Percentiles rank a stretch among this genome's conserved stretches.
These are phyloP conservation scores for Maudiozyma turicensis DNA, from an alignment of 805 yeast genomes.

Conservation along the genomic window DNA sequence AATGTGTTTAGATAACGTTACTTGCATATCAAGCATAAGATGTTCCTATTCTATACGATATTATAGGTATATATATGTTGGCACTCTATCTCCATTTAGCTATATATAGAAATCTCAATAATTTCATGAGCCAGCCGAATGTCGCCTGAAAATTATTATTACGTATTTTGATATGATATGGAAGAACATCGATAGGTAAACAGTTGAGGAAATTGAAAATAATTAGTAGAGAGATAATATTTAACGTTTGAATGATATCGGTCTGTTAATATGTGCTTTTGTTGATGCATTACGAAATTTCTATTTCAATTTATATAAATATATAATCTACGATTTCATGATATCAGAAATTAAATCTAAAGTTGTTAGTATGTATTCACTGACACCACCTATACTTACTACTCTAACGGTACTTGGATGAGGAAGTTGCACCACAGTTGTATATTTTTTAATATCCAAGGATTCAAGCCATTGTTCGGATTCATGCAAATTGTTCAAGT, in stretches of 20 bases:
- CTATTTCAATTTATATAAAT: neutral
- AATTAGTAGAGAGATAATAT: too few species aligned
- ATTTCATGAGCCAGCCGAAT: too few species aligned
- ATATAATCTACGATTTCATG: conserved; percentile 3
- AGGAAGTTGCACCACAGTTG: conserved; percentile 16
- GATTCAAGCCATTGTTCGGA: conserved; percentile 25
- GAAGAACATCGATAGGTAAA: too few species aligned
- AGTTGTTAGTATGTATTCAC: conserved; percentile 25
- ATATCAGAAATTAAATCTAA: conserved; percentile 14
- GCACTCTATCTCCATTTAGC: neutral
- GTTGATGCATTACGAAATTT: too few species aligned
- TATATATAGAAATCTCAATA: too few species aligned
- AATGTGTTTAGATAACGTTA: neutral
- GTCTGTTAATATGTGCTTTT: too few species aligned
- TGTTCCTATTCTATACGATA: neutral
- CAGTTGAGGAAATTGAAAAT: too few species aligned
- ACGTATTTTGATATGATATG: too few species aligned
- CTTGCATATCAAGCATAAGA: neutral
- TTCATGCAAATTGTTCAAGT: conserved; percentile 28
- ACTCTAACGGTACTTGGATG: conserved; percentile 27
- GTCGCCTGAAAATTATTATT: too few species aligned
- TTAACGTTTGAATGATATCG: too few species aligned
- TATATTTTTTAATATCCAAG: conserved; percentile 16
- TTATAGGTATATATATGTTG: neutral
- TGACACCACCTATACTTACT: conserved; percentile 27